Percentiles rank a stretch among this genome's conserved stretches.
phyloP scores from a whole-genome alignment of 371 early-diverging fungal genomes.

The Circinella minor region DNA sequence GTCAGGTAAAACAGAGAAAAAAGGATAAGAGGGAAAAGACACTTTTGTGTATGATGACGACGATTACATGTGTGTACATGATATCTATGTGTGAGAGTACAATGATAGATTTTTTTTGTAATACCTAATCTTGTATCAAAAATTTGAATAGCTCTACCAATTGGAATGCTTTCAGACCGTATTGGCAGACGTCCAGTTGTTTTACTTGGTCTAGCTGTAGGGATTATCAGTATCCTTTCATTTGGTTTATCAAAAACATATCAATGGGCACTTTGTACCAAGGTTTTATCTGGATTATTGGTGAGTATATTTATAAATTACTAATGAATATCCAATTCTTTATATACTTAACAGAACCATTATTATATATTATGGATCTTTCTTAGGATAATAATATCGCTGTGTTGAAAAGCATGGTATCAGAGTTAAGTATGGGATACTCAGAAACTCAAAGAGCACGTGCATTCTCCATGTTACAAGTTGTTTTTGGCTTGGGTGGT shows the following conservation, averaged over 20 bases:
- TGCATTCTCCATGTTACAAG: slow-evolving; percentile 60
- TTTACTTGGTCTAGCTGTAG: slow-evolving; percentile 79
- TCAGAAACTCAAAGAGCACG: slow-evolving; percentile 46
- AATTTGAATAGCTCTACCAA: slow-evolving; percentile 40
- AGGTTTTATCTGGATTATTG: slow-evolving; percentile 75
- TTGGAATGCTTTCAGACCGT: slow-evolving; percentile 74
- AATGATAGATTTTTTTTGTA: no score
- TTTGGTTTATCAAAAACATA: slow-evolving; percentile 80
- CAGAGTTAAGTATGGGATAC: slow-evolving; percentile 74
- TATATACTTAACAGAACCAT: neutral
- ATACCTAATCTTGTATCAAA: no score
- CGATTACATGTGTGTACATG: no score
- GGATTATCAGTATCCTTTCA: slow-evolving; percentile 62
- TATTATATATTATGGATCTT: neutral
- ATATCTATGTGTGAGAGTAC: no score
- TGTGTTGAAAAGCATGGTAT: slow-evolving; percentile 85
- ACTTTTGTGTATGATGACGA: neutral
- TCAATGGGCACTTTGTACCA: slow-evolving; percentile 67
- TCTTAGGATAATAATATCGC: slow-evolving; percentile 74
- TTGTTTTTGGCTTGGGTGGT: slow-evolving; percentile 59
- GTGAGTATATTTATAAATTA: slow-evolving; percentile 14
- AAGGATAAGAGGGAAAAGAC: no score
- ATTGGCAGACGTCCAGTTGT: slow-evolving; percentile 78
- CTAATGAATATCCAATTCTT: no score
- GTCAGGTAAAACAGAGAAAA: slow-evolving; percentile 43